Base-by-base conservation (phyloP, 257 asterid species). In the Marsdenia floribunda region DNA sequence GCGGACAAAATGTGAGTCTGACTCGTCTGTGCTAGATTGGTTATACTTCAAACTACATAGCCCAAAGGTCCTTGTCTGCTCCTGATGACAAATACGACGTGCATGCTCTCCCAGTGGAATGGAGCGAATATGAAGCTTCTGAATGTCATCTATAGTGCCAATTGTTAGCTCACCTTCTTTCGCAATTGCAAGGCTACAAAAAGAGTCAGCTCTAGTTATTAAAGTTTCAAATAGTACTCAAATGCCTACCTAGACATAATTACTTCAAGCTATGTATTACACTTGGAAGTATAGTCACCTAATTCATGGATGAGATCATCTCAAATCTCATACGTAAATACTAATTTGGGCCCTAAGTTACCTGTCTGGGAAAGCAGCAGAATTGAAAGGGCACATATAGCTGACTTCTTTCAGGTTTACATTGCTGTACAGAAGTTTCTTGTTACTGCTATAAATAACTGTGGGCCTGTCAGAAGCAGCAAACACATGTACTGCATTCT, bases 351-450 rank as follows among this genome's bases (percentile, higher is more conserved):
- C n/a, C 44, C 35, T 19, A 50, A 37, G 24, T 67, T 68, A 75
- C 99, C 98, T 92, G 91, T 95, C 99, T 35, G 98, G 98, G 83
- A 95, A 95, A 82, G 97, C 98, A 73, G 97, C 96, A 68, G 97
- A 90, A 74, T 95, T 95, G 93, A 95, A 95, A 68, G 97, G 99
- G 86, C 99, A 95, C 99, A 95, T 92, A 69, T 89, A 83, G 80
- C 96, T 89, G 77, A 92, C 98, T 90, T 92, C 97, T 87, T 92
- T 95, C 61, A 92, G 90, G 82, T 92, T 95, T 52, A 95, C 98
- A 80, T 95, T 90, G 87, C 98, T 95, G 86, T 95, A 95, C 68
- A 95, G 92, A 80, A 95, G 84, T 75, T 95, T 95, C 89, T 92
- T 95, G 93, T 95, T 95, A 71, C 98, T 95, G 89, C 98, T 92